A percentile compares a stretch with the other conserved stretches of the same genome.
These are phyloP conservation scores for Moelleriella libera DNA, from an alignment of 2,329 filamentous ascomycete genomes.

Conservation along the genomic window DNA sequence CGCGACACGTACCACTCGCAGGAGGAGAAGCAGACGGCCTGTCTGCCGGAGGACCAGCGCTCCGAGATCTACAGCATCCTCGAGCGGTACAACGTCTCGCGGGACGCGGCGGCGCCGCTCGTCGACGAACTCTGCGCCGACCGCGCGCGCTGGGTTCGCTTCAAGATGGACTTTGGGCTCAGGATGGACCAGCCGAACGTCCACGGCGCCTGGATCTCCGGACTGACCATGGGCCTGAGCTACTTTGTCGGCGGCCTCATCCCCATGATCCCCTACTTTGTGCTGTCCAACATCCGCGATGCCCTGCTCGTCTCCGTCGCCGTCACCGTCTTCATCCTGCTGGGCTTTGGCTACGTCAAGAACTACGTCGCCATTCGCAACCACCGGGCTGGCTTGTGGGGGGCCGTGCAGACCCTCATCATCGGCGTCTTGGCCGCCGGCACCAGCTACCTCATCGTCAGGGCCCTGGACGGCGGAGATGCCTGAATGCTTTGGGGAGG, in stretches of 20 bases:
- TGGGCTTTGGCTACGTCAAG: conserved; percentile 53
- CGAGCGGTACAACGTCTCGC: conserved; percentile 32
- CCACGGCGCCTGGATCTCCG: conserved; percentile 36
- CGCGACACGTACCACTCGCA: conserved; percentile 34
- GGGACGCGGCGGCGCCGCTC: conserved; percentile 26
- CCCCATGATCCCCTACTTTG: conserved; percentile 58
- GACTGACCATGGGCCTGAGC: conserved; percentile 50
- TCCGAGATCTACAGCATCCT: conserved; percentile 35
- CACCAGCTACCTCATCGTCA: conserved; percentile 49
- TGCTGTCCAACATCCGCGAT: conserved; percentile 29
- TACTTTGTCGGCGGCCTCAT: conserved; percentile 60
- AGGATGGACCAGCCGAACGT: conserved; percentile 29
- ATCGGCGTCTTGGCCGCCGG: conserved; percentile 53
- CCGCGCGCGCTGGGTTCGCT: conserved; percentile 35
- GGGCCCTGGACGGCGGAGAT: conserved; percentile 28
- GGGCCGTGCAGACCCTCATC: conserved; percentile 49
- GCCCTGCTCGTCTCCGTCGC: conserved; percentile 44
- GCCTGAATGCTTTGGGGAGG: neutral
- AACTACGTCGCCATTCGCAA: conserved; percentile 38
- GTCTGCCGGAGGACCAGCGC: conserved; percentile 28
- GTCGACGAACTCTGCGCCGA: conserved; percentile 34
- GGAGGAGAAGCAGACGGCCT: conserved; percentile 29
- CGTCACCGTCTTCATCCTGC: conserved; percentile 45
- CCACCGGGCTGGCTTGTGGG: conserved; percentile 37
- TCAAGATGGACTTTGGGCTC: conserved; percentile 47